Conservation (phyloP, 225 moss, liverwort and hornwort species). For the Climacium dendroides region DNA sequence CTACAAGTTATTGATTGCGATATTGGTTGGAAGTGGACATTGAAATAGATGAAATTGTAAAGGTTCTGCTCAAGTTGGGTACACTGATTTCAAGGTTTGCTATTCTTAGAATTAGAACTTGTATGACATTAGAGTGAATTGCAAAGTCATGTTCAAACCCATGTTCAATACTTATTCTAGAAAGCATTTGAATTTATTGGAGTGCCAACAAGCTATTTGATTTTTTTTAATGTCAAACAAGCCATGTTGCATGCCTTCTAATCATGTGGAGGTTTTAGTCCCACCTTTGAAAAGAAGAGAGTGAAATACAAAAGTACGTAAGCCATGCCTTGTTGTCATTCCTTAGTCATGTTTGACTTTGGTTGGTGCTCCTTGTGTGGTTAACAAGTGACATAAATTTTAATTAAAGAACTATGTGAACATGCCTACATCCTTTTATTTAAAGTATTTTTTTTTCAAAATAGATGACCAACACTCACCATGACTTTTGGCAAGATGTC, state of each 20-base stretch:
- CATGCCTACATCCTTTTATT: no score
- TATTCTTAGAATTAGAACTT: not conserved
- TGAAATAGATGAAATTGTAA: not conserved
- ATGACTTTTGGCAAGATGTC: no score
- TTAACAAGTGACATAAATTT: no score
- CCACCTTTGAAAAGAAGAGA: not conserved
- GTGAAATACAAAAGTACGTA: not conserved
- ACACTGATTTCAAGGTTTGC: not conserved
- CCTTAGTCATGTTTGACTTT: no score
- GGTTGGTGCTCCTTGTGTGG: no score
- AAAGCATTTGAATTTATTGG: not conserved
- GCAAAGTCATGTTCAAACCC: not conserved
- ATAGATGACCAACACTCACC: no score
- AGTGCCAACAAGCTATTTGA: not conserved
- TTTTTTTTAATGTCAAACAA: not conserved
- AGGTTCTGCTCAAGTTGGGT: not conserved
- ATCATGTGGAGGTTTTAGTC: not conserved
- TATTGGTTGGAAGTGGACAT: not conserved
- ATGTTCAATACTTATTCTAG: not conserved
- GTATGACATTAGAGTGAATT: not conserved
- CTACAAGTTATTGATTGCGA: not conserved
- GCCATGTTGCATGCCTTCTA: not conserved
- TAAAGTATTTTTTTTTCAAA: no score
- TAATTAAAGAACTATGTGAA: no score
- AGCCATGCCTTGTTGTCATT: not conserved